phyloP scores from a whole-genome alignment of 2,329 filamentous ascomycete genomes.

The Talaromyces sp. region DNA sequence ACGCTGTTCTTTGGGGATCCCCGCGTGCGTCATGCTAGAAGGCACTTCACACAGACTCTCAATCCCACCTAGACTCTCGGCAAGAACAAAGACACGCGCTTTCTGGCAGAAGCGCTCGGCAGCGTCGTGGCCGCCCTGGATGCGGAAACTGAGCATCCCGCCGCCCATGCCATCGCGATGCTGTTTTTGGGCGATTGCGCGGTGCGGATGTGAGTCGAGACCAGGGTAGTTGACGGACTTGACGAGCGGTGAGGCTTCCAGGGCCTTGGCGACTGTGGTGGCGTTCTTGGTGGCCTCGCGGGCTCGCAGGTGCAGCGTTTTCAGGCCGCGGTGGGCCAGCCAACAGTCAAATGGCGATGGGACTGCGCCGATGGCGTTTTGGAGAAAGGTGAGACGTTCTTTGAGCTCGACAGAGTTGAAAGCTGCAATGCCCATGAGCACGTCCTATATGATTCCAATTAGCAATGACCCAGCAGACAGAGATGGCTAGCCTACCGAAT shows the following conservation, averaged over 20 bases:
- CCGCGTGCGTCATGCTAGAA: constrained; percentile 93
- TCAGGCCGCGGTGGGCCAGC: constrained; percentile 94
- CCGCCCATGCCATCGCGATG: constrained; percentile 92
- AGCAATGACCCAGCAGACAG: not conserved
- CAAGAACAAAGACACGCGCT: constrained; percentile 86
- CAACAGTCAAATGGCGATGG: constrained; percentile 95
- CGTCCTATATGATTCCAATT: constrained; percentile 53
- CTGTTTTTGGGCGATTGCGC: constrained; percentile 78
- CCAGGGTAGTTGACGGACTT: constrained; percentile 94
- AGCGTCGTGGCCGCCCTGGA: constrained; percentile 76
- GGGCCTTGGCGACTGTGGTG: constrained; percentile 64
- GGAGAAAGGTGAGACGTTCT: constrained; percentile 76
- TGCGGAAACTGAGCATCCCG: constrained; percentile 95
- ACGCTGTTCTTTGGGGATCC: constrained; percentile 82
- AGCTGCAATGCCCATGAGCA: constrained; percentile 94
- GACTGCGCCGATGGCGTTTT: constrained; percentile 95
- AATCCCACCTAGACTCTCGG: constrained; percentile 86
- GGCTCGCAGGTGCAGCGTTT: constrained; percentile 90
- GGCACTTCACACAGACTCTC: constrained; percentile 90
- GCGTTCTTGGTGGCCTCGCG: constrained; percentile 81
- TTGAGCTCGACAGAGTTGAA: constrained; percentile 82
- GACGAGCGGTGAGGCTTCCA: constrained; percentile 75
- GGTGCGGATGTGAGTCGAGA: constrained; percentile 78
- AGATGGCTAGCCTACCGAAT: constrained; percentile 46
- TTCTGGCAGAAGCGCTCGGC: constrained; percentile 88